Percentiles rank a stretch among this genome's conserved stretches.
phyloP scores from a whole-genome alignment of 1,284 basidiomycete species.

The Moniliella sp. region DNA sequence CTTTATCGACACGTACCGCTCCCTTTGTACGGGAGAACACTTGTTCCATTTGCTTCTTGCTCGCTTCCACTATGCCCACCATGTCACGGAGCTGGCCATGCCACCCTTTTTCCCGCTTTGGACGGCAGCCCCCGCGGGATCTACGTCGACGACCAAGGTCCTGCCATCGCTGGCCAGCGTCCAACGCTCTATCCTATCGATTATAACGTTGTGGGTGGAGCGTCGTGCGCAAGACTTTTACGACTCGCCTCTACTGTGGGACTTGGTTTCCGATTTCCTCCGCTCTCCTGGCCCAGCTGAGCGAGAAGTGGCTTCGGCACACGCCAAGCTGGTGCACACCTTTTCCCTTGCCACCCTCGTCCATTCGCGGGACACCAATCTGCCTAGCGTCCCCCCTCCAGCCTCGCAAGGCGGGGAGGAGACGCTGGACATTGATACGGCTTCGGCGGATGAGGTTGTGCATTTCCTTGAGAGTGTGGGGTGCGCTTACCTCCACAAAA shows the following conservation, averaged over 20 bases:
- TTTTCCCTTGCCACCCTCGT: not conserved
- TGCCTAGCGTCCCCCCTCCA: no score
- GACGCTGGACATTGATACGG: constrained; percentile 14
- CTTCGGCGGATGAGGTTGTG: constrained; percentile 10
- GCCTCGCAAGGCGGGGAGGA: constrained; percentile 4
- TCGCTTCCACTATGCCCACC: constrained; percentile 17
- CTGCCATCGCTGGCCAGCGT: constrained; percentile 17
- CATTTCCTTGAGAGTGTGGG: constrained; percentile 22
- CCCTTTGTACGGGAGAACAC: constrained; percentile 9
- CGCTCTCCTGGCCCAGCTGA: no score
- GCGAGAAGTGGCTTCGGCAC: no score
- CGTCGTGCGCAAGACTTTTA: constrained; percentile 22
- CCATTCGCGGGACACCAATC: no score
- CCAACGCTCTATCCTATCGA: constrained; percentile 12
- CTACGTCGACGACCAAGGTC: constrained; percentile 13
- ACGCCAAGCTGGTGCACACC: not conserved
- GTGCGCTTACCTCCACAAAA: constrained; percentile 20
- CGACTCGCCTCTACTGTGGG: constrained; percentile 17
- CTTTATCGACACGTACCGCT: constrained; percentile 21
- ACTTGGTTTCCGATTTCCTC: constrained; percentile 11
- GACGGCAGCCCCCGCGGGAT: no score
- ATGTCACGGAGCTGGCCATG: constrained; percentile 14
- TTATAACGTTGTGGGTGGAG: constrained; percentile 16
- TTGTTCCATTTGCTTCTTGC: constrained; percentile 20
- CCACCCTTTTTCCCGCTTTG: no score